phyloP scores from a whole-genome alignment of 2,329 filamentous ascomycete species.

The Xylaria sp. region DNA sequence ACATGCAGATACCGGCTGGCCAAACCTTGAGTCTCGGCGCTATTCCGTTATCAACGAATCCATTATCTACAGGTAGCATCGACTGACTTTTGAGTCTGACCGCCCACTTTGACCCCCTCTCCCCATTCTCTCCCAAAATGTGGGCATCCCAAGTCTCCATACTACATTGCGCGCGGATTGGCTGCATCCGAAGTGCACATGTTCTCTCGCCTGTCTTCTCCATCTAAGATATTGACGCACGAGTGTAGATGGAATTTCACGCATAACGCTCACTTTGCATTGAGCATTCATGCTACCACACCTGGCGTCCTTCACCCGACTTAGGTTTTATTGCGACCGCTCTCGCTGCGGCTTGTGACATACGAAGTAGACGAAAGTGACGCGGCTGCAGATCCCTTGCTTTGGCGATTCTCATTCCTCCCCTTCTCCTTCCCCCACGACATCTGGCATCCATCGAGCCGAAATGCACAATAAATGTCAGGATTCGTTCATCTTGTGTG shows the following conservation, averaged over 20 bases:
- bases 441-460: constrained; percentile 2
- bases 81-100: neutral
- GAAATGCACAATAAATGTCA: neutral
- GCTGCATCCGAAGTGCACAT: constrained; percentile 26
- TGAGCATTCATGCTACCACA: constrained; percentile 29
- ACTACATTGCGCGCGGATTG: constrained; percentile 19
- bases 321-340: constrained; percentile 3
- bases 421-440: neutral
- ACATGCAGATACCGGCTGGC: constrained; percentile 4
- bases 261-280: constrained; percentile 36
- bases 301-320: constrained; percentile 7
- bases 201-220: constrained; percentile 20
- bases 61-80: neutral
- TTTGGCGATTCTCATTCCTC: constrained; percentile 8
- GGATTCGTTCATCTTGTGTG: constrained; percentile 10
- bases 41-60: constrained; percentile 21
- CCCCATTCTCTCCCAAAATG: neutral
- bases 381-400: constrained; percentile 4
- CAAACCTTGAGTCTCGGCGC: constrained; percentile 21
- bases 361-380: constrained; percentile 12
- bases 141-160: constrained; percentile 8
- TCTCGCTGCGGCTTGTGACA: constrained; percentile 3
- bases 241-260: constrained; percentile 9
- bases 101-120: constrained; percentile 5
- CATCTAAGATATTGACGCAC: constrained; percentile 22